phyloP scores from a whole-genome alignment of 768 basidiomycete genomes.

The Tylopilus vinaceipallidus region DNA sequence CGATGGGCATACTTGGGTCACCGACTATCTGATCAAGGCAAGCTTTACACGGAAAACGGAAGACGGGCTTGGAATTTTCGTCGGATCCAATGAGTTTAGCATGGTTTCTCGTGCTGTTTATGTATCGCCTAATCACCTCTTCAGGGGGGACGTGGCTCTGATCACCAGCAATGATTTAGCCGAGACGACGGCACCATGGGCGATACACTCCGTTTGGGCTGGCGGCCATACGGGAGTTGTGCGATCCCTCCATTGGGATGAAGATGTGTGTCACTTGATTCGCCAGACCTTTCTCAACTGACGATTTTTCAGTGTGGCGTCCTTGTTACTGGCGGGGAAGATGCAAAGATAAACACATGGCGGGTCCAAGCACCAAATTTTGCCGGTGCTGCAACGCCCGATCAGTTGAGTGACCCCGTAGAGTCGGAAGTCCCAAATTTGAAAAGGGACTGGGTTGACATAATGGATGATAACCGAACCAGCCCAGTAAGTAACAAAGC shows the following conservation, averaged over 20 bases:
- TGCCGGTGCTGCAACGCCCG: neutral
- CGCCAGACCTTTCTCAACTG: neutral
- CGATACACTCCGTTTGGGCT: constrained; percentile 50
- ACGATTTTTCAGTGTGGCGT: constrained; percentile 36
- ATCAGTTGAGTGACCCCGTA: constrained; percentile 12
- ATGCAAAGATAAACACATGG: constrained; percentile 47
- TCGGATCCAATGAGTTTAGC: constrained; percentile 72
- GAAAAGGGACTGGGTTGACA: constrained; percentile 27
- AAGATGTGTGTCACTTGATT: constrained; percentile 36
- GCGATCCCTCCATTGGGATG: constrained; percentile 55
- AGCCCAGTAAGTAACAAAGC: constrained; percentile 15
- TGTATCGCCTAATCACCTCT: constrained; percentile 1
- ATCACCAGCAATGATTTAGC: constrained; percentile 45
- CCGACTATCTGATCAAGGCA: constrained; percentile 70
- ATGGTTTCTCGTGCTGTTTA: neutral
- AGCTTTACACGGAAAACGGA: constrained; percentile 27
- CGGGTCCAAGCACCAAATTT: constrained; percentile 12
- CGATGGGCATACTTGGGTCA: constrained; percentile 63
- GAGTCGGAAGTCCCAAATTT: constrained; percentile 5
- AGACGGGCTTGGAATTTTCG: constrained; percentile 50
- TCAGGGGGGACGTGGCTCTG: constrained; percentile 58
- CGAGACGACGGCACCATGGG: constrained; percentile 43
- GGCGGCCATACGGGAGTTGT: constrained; percentile 57
- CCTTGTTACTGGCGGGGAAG: constrained; percentile 52
- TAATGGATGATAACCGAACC: constrained; percentile 10